Evolutionary conservation across 2,329 filamentous ascomycete species (phyloP), one percentile per base, ranked within the genome.

Genomic region (Ceratocystiopsis brevicomis): DNA sequence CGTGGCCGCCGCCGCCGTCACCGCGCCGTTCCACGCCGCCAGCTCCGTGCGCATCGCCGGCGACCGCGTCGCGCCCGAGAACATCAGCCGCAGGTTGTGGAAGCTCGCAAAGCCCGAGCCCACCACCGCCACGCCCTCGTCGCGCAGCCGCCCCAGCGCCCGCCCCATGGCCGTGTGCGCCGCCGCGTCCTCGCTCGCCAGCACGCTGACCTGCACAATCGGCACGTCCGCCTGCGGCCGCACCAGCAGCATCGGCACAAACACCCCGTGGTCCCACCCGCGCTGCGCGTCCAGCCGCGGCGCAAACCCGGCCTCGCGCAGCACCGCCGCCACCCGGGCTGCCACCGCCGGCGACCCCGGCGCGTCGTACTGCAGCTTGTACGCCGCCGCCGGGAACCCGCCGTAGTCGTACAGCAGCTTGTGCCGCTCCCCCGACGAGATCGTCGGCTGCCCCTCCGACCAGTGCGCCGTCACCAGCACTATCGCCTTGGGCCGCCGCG

Each of bases 251-350:
- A 76, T 60, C 8, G 71, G 71, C 21, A 76, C 56, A 53, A 75
- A 76, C 45, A 76, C 69, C 57, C 71, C 72, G 52, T 76, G 72
- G 52, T 76, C 71, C 71, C 71, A 76, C 45, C 65, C 62, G 58
- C 65, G 61, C 45, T 55, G 42, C 14, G 43, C 48, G 47, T 69
- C 59, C 13, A 68, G 55, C 13, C 47, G 48, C 2, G 61, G 56
- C 14, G 55, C 49, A 0, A 75, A 54, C 0, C 71, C 71, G n/a
- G 62, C 61, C 2, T 54, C 56, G 15, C 59, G 56, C 36, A 77
- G 51, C 3, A 62, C 60, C n/a, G 59, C 56, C 12, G 60, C 60
- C 19, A 75, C 58, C 46, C 68, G 59, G 2, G 53, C 55, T 0
- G 73, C 73, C 4, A 77, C 53, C 33, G 63, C 64, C 1, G 71